These are phyloP conservation scores for Tribonema minus DNA, from an alignment of 108 stramenopile species.

Conservation along the genomic window DNA sequence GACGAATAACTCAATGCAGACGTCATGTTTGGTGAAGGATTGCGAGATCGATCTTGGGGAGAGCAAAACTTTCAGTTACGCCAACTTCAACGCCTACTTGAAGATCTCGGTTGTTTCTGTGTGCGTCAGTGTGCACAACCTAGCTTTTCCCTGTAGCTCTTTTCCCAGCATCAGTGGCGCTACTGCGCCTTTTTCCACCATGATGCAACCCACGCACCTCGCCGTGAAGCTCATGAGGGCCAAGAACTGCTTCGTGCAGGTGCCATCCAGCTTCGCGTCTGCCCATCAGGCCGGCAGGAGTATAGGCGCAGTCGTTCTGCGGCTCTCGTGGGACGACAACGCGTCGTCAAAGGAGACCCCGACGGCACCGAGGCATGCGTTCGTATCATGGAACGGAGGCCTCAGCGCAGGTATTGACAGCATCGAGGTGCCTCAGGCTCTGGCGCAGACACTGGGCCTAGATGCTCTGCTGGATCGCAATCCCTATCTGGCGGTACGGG, in stretches of 20 bases:
- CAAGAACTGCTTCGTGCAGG: constrained; percentile 28
- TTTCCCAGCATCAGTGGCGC: no score
- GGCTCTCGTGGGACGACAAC: constrained; percentile 7
- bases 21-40: no score
- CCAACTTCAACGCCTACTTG: no score
- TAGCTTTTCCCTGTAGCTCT: no score
- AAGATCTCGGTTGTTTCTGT: no score
- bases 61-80: no score
- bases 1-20: no score
- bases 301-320: constrained; percentile 15
- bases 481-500: background rate
- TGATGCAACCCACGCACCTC: no score
- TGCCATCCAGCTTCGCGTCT: background rate
- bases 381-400: constrained; percentile 30
- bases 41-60: no score
- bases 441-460: background rate
- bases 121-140: no score
- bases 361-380: background rate
- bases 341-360: background rate
- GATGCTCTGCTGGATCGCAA: background rate
- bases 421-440: constrained; percentile 21
- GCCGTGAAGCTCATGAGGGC: constrained; percentile 23
- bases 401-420: constrained; percentile 6
- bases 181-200: no score
- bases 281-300: background rate